Evolutionary conservation across 176 grass and related monocot genomes (phyloP).

Genomic region (Cocos nucifera): DNA sequence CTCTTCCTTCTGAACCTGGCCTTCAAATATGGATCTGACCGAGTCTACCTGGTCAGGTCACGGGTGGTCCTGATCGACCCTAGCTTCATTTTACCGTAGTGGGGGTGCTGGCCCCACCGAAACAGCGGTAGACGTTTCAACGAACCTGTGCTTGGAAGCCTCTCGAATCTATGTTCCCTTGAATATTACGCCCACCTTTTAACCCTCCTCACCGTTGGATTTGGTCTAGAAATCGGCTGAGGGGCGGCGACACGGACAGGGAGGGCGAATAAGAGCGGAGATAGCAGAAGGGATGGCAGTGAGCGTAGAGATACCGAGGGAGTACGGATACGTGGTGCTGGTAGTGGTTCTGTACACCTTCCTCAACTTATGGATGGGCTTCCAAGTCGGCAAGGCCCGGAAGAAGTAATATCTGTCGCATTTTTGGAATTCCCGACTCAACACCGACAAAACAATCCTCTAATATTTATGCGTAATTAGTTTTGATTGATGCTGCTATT

Average conservation of each 20-base stretch:
- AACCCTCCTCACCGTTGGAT: neutral
- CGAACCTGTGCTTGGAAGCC: neutral
- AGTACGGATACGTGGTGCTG: slow-evolving; percentile 83
- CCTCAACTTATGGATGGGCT: slow-evolving; percentile 90
- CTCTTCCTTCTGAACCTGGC: too few species aligned
- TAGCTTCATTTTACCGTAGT: too few species aligned
- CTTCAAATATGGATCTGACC: too few species aligned
- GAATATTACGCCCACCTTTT: too few species aligned
- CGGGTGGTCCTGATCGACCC: too few species aligned
- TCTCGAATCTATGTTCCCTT: neutral
- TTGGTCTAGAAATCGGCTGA: neutral
- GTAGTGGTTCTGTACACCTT: slow-evolving; percentile 60
- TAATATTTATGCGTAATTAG: too few species aligned
- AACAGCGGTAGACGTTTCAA: too few species aligned
- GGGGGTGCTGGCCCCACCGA: too few species aligned
- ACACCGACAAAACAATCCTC: too few species aligned
- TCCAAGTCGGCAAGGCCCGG: slow-evolving; percentile 76
- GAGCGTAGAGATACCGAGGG: slow-evolving; percentile 54
- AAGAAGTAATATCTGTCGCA: slow-evolving; percentile 28
- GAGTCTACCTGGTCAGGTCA: too few species aligned
- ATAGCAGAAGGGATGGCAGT: slow-evolving; percentile 39
- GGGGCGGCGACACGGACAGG: too few species aligned
- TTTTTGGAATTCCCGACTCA: too few species aligned
- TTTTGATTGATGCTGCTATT: neutral
- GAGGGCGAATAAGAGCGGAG: neutral